phyloP scores from a whole-genome alignment of 768 basidiomycete genomes.

The Kwoniella dendrophila region DNA sequence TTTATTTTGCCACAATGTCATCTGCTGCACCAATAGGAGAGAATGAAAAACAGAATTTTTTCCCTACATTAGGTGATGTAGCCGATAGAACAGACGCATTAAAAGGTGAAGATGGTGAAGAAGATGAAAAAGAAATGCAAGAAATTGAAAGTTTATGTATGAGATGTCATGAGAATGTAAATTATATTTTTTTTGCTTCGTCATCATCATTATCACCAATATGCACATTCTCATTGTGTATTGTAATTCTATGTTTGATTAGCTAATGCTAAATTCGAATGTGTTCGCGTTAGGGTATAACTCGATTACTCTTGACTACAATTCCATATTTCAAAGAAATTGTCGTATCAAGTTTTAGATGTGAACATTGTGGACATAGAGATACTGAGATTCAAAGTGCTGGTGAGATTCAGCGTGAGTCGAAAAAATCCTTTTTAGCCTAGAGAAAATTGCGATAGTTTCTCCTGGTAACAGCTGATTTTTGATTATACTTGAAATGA shows the following conservation, averaged over 20 bases:
- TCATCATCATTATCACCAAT: background rate
- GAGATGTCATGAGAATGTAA: constrained; percentile 85
- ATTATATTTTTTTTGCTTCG: constrained; percentile 33
- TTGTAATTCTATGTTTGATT: background rate
- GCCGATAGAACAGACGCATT: constrained; percentile 61
- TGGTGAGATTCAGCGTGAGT: constrained; percentile 76
- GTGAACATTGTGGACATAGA: constrained; percentile 81
- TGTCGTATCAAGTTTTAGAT: constrained; percentile 94
- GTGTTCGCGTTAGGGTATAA: constrained; percentile 69
- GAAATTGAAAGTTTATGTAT: constrained; percentile 92
- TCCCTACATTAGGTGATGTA: constrained; percentile 65
- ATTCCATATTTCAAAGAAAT: constrained; percentile 96
- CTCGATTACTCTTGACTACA: constrained; percentile 82
- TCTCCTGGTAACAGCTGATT: no score
- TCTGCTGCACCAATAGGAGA: constrained; percentile 2
- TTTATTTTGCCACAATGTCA: constrained; percentile 25
- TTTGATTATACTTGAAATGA: background rate
- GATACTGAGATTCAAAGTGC: constrained; percentile 97
- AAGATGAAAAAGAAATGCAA: constrained; percentile 68
- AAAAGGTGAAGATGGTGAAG: constrained; percentile 55
- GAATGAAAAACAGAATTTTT: constrained; percentile 57
- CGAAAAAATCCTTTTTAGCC: background rate
- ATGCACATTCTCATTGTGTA: background rate
- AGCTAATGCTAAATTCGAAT: background rate
- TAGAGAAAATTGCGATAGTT: background rate